Base-by-base conservation (phyloP, 371 early-diverging fungal species). In the Mortierella sp. region DNA sequence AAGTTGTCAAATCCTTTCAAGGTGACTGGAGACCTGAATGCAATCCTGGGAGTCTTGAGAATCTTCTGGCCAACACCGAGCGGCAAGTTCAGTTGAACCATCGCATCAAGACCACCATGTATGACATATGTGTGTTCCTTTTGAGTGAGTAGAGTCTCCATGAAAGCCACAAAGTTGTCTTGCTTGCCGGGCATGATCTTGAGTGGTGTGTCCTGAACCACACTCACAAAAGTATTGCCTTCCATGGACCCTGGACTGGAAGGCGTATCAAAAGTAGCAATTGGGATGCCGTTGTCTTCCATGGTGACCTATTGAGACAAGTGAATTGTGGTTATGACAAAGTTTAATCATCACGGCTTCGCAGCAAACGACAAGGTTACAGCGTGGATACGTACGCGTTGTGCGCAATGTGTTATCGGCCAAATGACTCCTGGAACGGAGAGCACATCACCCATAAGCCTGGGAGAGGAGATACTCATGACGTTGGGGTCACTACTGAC, bases 1-100 rank as follows among this genome's bases (percentile, higher is more conserved):
- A 60, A 45, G 28, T 27, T 54, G 55, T 44, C 21, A 21, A 37
- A 54, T 0, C 55, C 67, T 1, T 14, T 7, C 31, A 67, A 43
- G 9, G 49, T 39, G 10, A 54, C 28, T 4, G 29, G 25, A 0
- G 60, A 53, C 9, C 10, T 14, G 22, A 60, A 67, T n/a, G 41
- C 60, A 2, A 67, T 39, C 21, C 28, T 24, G 14, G 55, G 6
- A 49, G 60, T 24, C 8, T n/a, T 25, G 24, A 55, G 1, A 17
- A 14, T 12, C 22, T 44, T 37, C 41, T 8, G 27, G 1, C 3
- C 8, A 13, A 10, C 40, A 24, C 21, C 2, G 40, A 37, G 22
- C 3, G 39, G n/a, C 8, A 53, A 9, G 10, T 4, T 34, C 34
- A n/a, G n/a, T n/a, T 34, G 34, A 34, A 54, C 14, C 7, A 10